Evolutionary conservation across 352 stramenopile genomes (phyloP), one percentile per base, ranked within the genome.

Genomic region (Pythium phragmitis): DNA sequence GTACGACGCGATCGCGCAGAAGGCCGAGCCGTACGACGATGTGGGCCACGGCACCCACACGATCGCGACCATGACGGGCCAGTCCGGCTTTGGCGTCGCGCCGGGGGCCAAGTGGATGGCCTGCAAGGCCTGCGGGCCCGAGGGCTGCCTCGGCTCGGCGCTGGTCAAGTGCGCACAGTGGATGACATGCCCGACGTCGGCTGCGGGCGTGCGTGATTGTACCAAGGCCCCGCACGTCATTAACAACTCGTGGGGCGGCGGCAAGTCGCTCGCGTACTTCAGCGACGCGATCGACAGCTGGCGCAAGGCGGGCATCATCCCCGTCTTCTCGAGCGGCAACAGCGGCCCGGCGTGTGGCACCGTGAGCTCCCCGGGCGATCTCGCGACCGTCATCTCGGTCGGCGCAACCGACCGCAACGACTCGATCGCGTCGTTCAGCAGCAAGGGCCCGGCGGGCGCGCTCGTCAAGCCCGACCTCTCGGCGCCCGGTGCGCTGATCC

Each of bases 171-270:
- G 72, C 41, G 56, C 46, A 5, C 57, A 80, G 61, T 72, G 46
- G 47, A 65, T 72, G 49, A 67, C 58, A 14, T 68, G 66, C 26
- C 66, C 66, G 16, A 65, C 63, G 30, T 39, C 42, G 1, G 39
- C 56, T 7, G 51, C 55, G 5, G 53, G 47, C 16, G 54, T 60
- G 41, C 41, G 51, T 4, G 65, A 81, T 60, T 81, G 73, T 57
- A 67, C 60, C 19, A 77, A 79, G 61, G 73, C 67, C 12, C 63
- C 73, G 6, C 68, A 78, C 28, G 60, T 81, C 19, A 65, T 81
- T 51, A 77, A 73, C 63, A 79, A 77, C 57, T 67, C 47, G 33
- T 81, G 70, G 73, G 73, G 70, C 19, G 67, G 70, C 9, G 67
- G 57, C 33, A 42, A 43, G 37, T 53, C 43, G 9, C 33, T 61